These are phyloP conservation scores for Euphorbia pulcherrima DNA, from an alignment of 345 rosid genomes.

Conservation along the genomic window DNA sequence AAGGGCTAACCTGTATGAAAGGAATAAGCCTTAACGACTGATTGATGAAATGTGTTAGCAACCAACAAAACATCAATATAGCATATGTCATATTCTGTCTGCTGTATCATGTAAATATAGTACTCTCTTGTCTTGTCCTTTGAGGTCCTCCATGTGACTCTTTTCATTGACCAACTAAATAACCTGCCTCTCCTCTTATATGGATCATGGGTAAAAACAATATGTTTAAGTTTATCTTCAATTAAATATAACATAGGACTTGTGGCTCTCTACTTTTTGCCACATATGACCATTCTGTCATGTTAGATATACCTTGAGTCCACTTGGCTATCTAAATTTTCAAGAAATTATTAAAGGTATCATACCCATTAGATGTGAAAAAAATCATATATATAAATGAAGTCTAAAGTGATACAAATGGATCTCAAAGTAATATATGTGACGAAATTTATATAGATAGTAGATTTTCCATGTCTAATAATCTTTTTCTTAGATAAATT, in stretches of 20 bases:
- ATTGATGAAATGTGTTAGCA: neutral
- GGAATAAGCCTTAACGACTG: neutral
- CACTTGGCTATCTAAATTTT: neutral
- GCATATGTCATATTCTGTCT: neutral
- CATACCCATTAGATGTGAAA: neutral
- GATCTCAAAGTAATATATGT: too few species aligned
- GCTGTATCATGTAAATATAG: neutral
- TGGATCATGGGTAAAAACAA: too few species aligned
- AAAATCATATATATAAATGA: neutral
- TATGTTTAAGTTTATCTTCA: too few species aligned
- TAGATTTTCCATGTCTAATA: too few species aligned
- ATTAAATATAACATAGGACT: too few species aligned
- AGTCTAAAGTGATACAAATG: neutral
- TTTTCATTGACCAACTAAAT: neutral
- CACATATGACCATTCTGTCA: neutral
- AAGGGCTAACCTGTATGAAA: neutral
- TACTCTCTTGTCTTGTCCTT: neutral
- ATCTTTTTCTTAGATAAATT: too few species aligned
- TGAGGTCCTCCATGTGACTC: neutral
- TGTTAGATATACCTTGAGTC: neutral
- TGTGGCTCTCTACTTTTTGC: neutral
- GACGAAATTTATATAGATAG: too few species aligned
- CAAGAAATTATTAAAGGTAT: too few species aligned
- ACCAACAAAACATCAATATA: neutral
- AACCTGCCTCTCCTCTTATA: neutral